These are phyloP conservation scores for Saksenaea oblongispora DNA, from an alignment of 371 early-diverging fungal genomes.

Conservation along the genomic window DNA sequence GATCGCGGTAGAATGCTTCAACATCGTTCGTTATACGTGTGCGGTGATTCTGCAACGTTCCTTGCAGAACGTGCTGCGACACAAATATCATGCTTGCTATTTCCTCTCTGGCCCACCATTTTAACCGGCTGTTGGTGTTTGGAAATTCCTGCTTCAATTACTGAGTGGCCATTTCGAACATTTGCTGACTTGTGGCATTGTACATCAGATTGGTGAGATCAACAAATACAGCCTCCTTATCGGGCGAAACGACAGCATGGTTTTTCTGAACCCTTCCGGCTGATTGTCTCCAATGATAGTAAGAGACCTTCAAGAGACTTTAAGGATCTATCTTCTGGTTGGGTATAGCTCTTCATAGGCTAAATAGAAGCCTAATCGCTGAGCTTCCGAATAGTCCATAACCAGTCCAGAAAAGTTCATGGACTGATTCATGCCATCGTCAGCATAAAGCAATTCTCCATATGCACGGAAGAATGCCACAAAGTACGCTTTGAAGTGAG, in stretches of 20 bases:
- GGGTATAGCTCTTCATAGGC: background rate
- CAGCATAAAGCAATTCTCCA: background rate
- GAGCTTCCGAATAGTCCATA: background rate
- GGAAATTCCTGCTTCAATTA: background rate
- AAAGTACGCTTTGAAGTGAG: background rate
- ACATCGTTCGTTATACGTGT: background rate
- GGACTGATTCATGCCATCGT: background rate
- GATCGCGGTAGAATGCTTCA: background rate
- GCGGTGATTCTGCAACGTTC: background rate
- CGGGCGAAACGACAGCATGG: background rate
- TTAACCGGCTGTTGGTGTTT: background rate
- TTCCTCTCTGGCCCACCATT: background rate
- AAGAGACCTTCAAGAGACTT: background rate
- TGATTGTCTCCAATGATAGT: background rate
- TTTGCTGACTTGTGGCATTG: background rate
- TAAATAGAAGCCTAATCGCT: background rate
- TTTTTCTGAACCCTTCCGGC: background rate
- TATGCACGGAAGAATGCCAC: background rate
- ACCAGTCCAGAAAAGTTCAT: background rate
- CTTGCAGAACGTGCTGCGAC: background rate
- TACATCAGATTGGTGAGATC: background rate
- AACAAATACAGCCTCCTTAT: background rate
- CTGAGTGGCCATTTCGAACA: background rate
- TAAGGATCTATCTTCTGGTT: background rate
- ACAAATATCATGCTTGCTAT: background rate